phyloP scores from a whole-genome alignment of 306 rosid species.

The Castanea sativa region DNA sequence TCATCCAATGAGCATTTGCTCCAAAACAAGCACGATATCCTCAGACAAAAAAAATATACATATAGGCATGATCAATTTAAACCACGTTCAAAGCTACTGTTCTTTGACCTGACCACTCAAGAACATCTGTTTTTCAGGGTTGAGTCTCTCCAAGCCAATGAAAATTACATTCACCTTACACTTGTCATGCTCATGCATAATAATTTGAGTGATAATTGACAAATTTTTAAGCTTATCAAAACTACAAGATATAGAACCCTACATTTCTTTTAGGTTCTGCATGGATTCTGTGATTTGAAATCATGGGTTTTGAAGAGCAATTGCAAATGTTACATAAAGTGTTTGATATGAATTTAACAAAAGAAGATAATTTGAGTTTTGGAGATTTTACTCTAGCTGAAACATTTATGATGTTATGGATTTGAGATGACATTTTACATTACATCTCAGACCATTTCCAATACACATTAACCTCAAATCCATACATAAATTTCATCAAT shows the following conservation, averaged over 20 bases:
- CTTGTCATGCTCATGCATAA: neutral
- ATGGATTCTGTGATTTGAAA: too few species aligned
- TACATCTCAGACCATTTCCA: too few species aligned
- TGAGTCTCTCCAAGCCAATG: neutral
- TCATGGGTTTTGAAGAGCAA: too few species aligned
- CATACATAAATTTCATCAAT: too few species aligned
- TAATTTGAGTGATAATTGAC: too few species aligned
- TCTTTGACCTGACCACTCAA: neutral
- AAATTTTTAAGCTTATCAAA: neutral
- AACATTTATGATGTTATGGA: too few species aligned
- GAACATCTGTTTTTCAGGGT: neutral
- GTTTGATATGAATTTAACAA: too few species aligned
- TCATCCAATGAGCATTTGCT: neutral
- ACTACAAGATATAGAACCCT: neutral
- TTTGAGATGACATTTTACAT: too few species aligned
- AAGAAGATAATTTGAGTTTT: too few species aligned
- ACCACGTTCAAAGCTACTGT: neutral
- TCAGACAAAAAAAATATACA: neutral
- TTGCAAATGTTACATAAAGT: too few species aligned
- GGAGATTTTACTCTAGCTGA: too few species aligned
- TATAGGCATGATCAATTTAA: neutral
- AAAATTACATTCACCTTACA: neutral
- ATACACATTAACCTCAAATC: too few species aligned
- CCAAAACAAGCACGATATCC: neutral
- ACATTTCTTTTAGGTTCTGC: neutral